Evolutionary conservation across 2,329 filamentous ascomycete genomes (phyloP), one percentile per base, ranked within the genome.

Genomic region (Cryphonectria japonica): DNA sequence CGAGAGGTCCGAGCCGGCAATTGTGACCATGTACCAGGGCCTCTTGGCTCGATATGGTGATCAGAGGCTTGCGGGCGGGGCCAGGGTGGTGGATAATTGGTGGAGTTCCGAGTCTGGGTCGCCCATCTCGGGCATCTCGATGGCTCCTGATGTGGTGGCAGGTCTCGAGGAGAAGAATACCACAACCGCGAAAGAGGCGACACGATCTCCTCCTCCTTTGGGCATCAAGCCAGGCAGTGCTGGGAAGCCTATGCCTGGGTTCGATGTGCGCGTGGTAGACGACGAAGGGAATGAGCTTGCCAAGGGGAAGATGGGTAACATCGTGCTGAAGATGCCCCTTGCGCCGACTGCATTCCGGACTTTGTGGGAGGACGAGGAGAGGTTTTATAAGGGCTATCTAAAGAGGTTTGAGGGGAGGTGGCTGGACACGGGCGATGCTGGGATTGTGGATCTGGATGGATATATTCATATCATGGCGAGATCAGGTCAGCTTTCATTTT

Each of bases 391-490:
- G 73, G 89, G 94, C 1, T 98, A 98, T 76, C 81, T 97, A 74
- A 92, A 92, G 80, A 86, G 95, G 19, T 98, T 98, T 77, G 77
- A 87, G 7, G 93, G 94, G 0, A 88, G 88, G 75, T 98, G 93
- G 93, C 81, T 98, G 60, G 95, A 98, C 78, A 98, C 95, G 0
- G 95, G 95, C 2, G 95, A 98, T 78, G 92, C 94, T 0, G 95
- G 95, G 0, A 90, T 94, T 84, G 89, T 98, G 70, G 95, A 98
- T 78, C 80, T 86, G 19, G 91, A 95, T 57, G 88, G 88, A 5
- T 90, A 90, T 75, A 85, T 91, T 57, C 86, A 88, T 74, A 88
- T 91, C 75, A 90, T 91, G 88, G 86, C 86, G 57, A 82, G 89
- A 57, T 80, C 81, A 22, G 78, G 77, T 77, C 68, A 6, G 22